Conservation (phyloP, 2,329 filamentous ascomycete species). For the Penicillium digitatum region DNA sequence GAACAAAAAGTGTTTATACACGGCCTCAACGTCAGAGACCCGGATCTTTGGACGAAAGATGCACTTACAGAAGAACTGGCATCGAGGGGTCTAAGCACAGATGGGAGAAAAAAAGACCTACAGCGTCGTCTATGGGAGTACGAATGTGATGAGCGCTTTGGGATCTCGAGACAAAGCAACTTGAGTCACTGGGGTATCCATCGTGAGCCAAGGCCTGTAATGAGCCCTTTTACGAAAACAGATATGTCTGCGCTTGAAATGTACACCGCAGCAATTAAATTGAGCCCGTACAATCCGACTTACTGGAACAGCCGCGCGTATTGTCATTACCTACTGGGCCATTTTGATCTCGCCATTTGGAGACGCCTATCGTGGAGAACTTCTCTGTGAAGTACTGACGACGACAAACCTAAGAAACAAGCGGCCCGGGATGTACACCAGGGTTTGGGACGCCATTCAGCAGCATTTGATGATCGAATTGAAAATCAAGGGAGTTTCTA, state of each 20-base stretch:
- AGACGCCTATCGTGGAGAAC: constrained; percentile 35
- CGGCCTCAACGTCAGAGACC: neutral
- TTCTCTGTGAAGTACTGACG: constrained; percentile 31
- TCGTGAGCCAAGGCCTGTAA: constrained; percentile 8
- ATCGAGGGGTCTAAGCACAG: constrained; percentile 10
- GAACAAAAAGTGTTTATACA: constrained; percentile 1
- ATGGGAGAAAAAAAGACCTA: constrained; percentile 15
- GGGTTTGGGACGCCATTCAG: constrained; percentile 33
- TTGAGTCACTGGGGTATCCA: constrained; percentile 29
- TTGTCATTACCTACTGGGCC: constrained; percentile 32
- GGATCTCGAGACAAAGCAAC: constrained; percentile 24
- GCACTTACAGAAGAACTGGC: constrained; percentile 12
- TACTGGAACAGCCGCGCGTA: constrained; percentile 39
- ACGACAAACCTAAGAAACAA: constrained; percentile 12
- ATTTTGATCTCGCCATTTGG: constrained; percentile 39
- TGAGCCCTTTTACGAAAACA: constrained; percentile 16
- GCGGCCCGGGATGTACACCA: constrained; percentile 28
- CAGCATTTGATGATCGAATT: constrained; percentile 28
- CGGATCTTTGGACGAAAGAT: constrained; percentile 2
- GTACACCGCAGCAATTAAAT: constrained; percentile 35
- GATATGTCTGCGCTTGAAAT: constrained; percentile 27
- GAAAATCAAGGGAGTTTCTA: neutral
- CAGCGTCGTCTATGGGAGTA: constrained; percentile 21
- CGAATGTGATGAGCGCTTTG: constrained; percentile 16
- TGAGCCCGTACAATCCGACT: constrained; percentile 37